Evolutionary conservation across 352 stramenopile genomes (phyloP).

Genomic region (Pythium phragmitis): DNA sequence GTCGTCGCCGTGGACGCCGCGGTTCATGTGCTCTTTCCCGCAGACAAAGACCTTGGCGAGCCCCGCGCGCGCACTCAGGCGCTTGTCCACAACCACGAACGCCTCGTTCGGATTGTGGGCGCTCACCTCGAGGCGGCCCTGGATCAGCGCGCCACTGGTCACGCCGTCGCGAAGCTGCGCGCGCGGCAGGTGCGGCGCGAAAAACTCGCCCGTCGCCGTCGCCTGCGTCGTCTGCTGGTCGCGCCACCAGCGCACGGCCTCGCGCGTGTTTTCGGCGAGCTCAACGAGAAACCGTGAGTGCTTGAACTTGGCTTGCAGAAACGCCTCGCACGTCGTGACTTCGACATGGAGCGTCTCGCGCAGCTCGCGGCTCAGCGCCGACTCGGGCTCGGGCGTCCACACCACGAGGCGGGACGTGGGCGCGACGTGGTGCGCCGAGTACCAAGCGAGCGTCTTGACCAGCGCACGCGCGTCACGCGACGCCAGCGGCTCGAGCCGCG

Average conservation of each 20-base stretch:
- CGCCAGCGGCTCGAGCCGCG: constrained; percentile 37
- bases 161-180: constrained; percentile 42
- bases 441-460: constrained; percentile 69
- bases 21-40: constrained; percentile 91
- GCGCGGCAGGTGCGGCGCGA: constrained; percentile 38
- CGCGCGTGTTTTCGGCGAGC: constrained; percentile 58
- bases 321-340: constrained; percentile 57
- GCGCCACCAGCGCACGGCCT: constrained; percentile 50
- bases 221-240: constrained; percentile 31
- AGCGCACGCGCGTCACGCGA: constrained; percentile 43
- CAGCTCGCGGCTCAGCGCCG: constrained; percentile 40
- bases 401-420: constrained; percentile 44
- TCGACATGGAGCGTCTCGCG: constrained; percentile 36
- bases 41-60: constrained; percentile 56
- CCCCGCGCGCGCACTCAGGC: constrained; percentile 9
- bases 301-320: constrained; percentile 43
- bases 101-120: constrained; percentile 71
- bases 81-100: constrained; percentile 60
- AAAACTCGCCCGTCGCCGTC: constrained; percentile 41
- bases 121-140: constrained; percentile 69
- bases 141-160: constrained; percentile 30
- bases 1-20: constrained; percentile 96
- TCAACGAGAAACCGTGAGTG: constrained; percentile 46
- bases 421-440: constrained; percentile 41
- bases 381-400: constrained; percentile 54